These are phyloP conservation scores for Lecanicillium sp. DNA, from an alignment of 2,329 filamentous ascomycete genomes.

Conservation along the genomic window DNA sequence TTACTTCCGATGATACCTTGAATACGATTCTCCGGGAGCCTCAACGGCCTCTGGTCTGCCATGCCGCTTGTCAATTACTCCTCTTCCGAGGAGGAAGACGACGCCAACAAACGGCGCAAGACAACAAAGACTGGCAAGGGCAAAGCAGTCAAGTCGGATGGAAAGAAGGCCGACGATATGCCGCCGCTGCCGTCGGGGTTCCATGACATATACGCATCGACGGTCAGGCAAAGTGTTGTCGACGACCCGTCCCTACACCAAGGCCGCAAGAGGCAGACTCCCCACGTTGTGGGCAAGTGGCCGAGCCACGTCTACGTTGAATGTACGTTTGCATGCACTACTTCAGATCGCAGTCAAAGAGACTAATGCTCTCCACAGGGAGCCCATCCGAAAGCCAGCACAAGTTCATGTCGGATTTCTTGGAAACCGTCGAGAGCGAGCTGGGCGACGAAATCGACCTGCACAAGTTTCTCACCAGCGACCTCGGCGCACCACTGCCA, in stretches of 20 bases:
- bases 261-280: conserved; percentile 71
- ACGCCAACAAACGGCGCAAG: conserved; percentile 5
- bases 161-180: conserved; percentile 25
- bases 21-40: conserved; percentile 1
- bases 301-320: conserved; percentile 88
- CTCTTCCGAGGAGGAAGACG: conserved; percentile 22
- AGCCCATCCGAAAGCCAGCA: conserved; percentile 42
- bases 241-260: conserved; percentile 83
- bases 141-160: conserved; percentile 1
- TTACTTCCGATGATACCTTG: neutral
- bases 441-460: conserved; percentile 33
- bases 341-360: neutral
- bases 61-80: conserved; percentile 63
- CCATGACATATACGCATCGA: conserved; percentile 82
- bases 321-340: conserved; percentile 48
- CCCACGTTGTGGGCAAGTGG: conserved; percentile 86
- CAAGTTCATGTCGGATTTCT: conserved; percentile 33
- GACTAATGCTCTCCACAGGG: conserved; percentile 34
- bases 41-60: too few relatives aligned
- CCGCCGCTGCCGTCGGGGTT: conserved; percentile 75
- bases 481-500: conserved; percentile 68
- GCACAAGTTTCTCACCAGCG: conserved; percentile 64
- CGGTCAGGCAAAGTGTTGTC: conserved; percentile 63
- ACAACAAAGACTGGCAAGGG: conserved; percentile 1
- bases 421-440: conserved; percentile 26